A percentile compares a stretch with the other conserved stretches of the same genome.
These are phyloP conservation scores for Wickerhamiella australiensis DNA, from an alignment of 805 yeast genomes.

Conservation along the genomic window DNA sequence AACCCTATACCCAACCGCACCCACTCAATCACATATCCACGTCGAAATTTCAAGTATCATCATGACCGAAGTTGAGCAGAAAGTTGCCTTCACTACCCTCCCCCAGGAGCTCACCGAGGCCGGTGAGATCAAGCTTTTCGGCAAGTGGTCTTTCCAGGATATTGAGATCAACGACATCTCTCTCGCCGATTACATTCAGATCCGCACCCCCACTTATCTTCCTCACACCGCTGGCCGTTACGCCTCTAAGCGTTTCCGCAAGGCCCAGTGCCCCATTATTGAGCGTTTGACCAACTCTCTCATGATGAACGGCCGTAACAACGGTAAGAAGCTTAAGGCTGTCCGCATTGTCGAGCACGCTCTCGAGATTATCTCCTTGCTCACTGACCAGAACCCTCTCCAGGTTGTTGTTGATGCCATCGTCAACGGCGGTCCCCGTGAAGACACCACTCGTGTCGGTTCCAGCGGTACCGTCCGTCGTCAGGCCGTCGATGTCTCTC, in stretches of 20 bases:
- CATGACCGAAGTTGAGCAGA: constrained; percentile 55
- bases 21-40: constrained; percentile 7
- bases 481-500: constrained; percentile 99
- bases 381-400: constrained; percentile 98
- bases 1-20: constrained; percentile 4
- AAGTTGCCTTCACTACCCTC: constrained; percentile 86
- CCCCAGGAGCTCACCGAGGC: constrained; percentile 96
- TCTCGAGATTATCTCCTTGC: constrained; percentile 90
- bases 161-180: constrained; percentile 97
- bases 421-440: constrained; percentile 99
- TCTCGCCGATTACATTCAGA: constrained; percentile 94
- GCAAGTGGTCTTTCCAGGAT: constrained; percentile 99
- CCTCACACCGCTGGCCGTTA: constrained; percentile 99
- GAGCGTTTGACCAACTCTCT: constrained; percentile 99
- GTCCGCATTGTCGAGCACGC: constrained; percentile 99
- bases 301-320: constrained; percentile 99
- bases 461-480: constrained; percentile 99
- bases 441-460: constrained; percentile 99
- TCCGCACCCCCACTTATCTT: constrained; percentile 94
- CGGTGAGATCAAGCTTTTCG: constrained; percentile 93
- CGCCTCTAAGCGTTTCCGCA: constrained; percentile 99
- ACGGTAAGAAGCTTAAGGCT: constrained; percentile 99
- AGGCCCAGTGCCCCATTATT: constrained; percentile 98
- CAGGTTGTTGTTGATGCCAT: constrained; percentile 99
- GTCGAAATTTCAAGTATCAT: constrained; percentile 22